Evolutionary conservation across 108 stramenopile species (phyloP), one percentile per base, ranked within the genome.

Genomic region (Fistulifera solaris): DNA sequence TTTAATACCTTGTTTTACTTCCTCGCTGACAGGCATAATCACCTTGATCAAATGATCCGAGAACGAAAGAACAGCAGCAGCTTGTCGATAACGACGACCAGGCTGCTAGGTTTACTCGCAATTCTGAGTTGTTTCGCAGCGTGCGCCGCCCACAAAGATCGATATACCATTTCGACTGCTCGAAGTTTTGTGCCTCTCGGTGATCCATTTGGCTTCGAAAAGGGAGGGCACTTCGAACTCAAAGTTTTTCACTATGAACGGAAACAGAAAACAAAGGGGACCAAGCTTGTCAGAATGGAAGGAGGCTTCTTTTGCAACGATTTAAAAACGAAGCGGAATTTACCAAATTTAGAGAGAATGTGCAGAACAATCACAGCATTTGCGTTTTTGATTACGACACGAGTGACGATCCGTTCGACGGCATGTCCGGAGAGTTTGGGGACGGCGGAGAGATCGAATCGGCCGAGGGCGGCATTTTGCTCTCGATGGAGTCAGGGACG

Each of bases 201-300:
- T 10, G 67, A 66, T 31, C 86, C 89, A 8, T 98, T 94, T 68
- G 96, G 96, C 31, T 96, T 98, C 63, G 54, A 79, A 15, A 63
- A 69, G 1, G 78, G 77, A 17, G 97, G 97, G 6, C 50, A 59
- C 28, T 85, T 75, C 66, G 74, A 85, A 53, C 24, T 95, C 31
- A 76, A 72, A 12, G 88, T 95, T 13, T 83, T 70, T 63, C 78
- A 89, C 46, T 89, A 77, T 55, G 57, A 61, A 15, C 59, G 71
- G 23, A 59, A 39, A 22, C 26, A 75, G 13, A 66, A 2, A 12
- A 27, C 12, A 46, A 35, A 58, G 43, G 14, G 70, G 48, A 27
- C 25, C 27, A 46, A 70, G 44, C 15, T 10, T 11, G 19, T 42
- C 52, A 31, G 40, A 27, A 43, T 46, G 17, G 44, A 77, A 42